Evolutionary conservation across 1,284 basidiomycete species (phyloP).

Genomic region (Puccinia polysora): DNA sequence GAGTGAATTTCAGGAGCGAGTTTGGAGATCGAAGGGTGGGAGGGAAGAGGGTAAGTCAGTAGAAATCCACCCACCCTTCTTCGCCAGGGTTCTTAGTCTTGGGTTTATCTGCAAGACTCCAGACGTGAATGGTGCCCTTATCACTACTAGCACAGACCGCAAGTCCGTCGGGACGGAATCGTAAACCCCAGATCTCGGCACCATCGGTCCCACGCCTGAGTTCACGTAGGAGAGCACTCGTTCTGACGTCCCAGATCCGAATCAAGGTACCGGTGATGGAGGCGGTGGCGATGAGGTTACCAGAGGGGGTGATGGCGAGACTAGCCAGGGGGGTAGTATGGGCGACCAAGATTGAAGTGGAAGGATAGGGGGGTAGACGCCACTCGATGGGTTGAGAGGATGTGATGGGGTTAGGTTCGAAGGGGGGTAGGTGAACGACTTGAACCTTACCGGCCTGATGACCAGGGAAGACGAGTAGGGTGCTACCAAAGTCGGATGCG

Average conservation of each 20-base stretch:
- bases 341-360: constrained; percentile 70
- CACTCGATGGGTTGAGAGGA: constrained; percentile 56
- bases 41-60: neutral
- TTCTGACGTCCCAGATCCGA: constrained; percentile 75
- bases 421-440: constrained; percentile 68
- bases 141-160: constrained; percentile 88
- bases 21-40: neutral
- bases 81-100: constrained; percentile 51
- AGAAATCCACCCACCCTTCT: neutral
- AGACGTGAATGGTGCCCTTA: constrained; percentile 90
- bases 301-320: constrained; percentile 70
- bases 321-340: constrained; percentile 75
- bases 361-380: constrained; percentile 40
- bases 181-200: constrained; percentile 84
- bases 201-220: constrained; percentile 81
- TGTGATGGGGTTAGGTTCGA: constrained; percentile 56
- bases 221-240: constrained; percentile 72
- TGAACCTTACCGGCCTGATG: constrained; percentile 86
- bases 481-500: constrained; percentile 69
- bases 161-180: constrained; percentile 59
- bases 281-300: constrained; percentile 75
- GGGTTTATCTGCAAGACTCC: constrained; percentile 56
- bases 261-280: constrained; percentile 79
- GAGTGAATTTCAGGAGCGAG: neutral
- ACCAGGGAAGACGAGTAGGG: constrained; percentile 78